phyloP scores from a whole-genome alignment of 2,329 filamentous ascomycete genomes.

The Xylaria arbuscula region DNA sequence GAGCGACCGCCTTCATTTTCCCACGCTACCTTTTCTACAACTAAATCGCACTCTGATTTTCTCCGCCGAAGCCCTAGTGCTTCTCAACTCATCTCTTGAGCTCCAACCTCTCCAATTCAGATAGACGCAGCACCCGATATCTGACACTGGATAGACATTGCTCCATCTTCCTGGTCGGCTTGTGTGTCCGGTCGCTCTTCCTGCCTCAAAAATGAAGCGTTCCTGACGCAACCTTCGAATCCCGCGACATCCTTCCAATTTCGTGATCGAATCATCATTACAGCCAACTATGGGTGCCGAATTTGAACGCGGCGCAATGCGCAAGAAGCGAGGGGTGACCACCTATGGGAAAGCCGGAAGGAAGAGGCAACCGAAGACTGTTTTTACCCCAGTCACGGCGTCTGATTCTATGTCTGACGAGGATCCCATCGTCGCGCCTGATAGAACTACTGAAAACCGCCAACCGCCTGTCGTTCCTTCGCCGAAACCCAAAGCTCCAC shows the following conservation, averaged over 20 bases:
- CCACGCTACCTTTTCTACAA: conserved; percentile 7
- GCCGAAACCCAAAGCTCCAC: conserved; percentile 38
- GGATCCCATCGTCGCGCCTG: conserved; percentile 42
- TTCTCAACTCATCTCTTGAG: neutral
- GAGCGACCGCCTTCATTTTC: conserved; percentile 11
- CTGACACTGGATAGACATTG: neutral
- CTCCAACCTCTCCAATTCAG: conserved; percentile 2
- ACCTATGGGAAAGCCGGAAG: conserved; percentile 47
- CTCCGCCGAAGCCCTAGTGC: neutral
- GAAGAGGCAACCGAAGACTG: conserved; percentile 44
- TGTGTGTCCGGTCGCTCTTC: conserved; percentile 7
- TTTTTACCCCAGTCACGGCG: conserved; percentile 41
- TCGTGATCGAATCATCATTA: conserved; percentile 18
- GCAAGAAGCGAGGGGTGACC: conserved; percentile 45
- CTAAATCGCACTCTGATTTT: neutral
- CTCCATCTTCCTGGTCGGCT: conserved; percentile 15
- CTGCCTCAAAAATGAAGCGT: conserved; percentile 43
- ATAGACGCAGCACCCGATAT: conserved; percentile 15
- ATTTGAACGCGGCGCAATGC: conserved; percentile 44
- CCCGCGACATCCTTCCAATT: conserved; percentile 13
- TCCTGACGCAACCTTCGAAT: conserved; percentile 25
- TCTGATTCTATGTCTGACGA: conserved; percentile 48
- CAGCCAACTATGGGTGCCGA: conserved; percentile 43
- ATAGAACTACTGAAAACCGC: conserved; percentile 38
- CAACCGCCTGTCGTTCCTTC: conserved; percentile 39